Evolutionary conservation across 1,284 basidiomycete species (phyloP), one percentile per base, ranked within the genome.

Genomic region (Macrocystidia cucumis): DNA sequence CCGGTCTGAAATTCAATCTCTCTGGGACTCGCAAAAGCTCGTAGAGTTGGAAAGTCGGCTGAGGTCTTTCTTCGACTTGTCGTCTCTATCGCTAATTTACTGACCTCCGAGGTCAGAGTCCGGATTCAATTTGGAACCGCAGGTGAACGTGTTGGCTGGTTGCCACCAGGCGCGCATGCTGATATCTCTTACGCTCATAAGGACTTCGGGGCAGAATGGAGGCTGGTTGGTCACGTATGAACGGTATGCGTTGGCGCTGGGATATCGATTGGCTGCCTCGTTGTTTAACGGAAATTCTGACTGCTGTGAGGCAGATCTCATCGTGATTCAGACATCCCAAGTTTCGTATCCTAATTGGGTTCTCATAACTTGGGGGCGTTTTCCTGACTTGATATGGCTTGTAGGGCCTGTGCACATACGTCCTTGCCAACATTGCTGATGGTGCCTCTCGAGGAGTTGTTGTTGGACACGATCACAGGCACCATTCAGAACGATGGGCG

Each of bases 91-190:
- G 3, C n/a, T 16, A 40, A 29, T 44, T 34, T 13, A 12, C 17
- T n/a, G n/a, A n/a, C n/a, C n/a, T n/a, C n/a, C n/a, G n/a, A n/a
- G n/a, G n/a, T n/a, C 50, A 84, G 80, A 43, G 59, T 63, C 9
- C 73, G 88, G 16, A 90, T 91, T 45, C 74, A 82, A 41, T 91
- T 91, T 52, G 88, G 88, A 4, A 91, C 88, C 20, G 88, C 88
- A 40, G 87, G 87, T 86, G 50, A 35, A 59, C 7, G 19, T 26
- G 38, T 18, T n/a, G n/a, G n/a, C n/a, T n/a, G n/a, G n/a, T n/a
- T n/a, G n/a, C n/a, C n/a, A n/a, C n/a, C n/a, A n/a, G n/a, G n/a
- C n/a, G n/a, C n/a, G n/a, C n/a, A n/a, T n/a, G n/a, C n/a, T n/a
- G n/a, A n/a, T n/a, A n/a, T n/a, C n/a, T n/a, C n/a, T n/a, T n/a